Conservation (phyloP, 768 basidiomycete species). For the Tylopilus felleus region DNA sequence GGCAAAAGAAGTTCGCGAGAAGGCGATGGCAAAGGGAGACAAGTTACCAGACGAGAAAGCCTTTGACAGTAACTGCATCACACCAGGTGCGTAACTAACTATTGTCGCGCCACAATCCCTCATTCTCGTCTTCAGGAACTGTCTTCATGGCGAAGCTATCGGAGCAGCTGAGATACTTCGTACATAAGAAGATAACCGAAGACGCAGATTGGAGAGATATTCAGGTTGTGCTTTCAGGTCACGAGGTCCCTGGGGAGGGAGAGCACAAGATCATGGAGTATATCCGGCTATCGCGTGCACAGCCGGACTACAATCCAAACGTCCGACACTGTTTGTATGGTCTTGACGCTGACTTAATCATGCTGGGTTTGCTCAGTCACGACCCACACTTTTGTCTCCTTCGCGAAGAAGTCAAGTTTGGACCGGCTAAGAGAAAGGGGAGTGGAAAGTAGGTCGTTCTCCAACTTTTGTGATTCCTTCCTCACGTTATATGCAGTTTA, state of each 20-base stretch:
- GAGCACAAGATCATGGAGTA: slow-evolving; percentile 99
- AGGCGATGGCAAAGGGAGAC: slow-evolving; percentile 87
- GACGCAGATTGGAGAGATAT: slow-evolving; percentile 94
- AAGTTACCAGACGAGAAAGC: slow-evolving; percentile 90
- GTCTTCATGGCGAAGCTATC: slow-evolving; percentile 95
- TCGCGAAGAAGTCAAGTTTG: slow-evolving; percentile 98
- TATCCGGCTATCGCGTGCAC: slow-evolving; percentile 90
- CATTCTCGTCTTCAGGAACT: slow-evolving; percentile 54
- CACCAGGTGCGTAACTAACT: slow-evolving; percentile 69
- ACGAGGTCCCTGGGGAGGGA: slow-evolving; percentile 98
- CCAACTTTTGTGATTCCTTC: not conserved
- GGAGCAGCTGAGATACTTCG: slow-evolving; percentile 88
- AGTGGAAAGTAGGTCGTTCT: slow-evolving; percentile 42
- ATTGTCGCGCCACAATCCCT: not conserved
- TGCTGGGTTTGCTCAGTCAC: slow-evolving; percentile 95
- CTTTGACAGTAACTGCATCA: slow-evolving; percentile 98
- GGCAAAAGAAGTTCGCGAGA: slow-evolving; percentile 80
- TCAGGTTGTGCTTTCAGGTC: slow-evolving; percentile 90
- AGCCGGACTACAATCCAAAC: slow-evolving; percentile 95
- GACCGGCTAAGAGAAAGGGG: slow-evolving; percentile 74
- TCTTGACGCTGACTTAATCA: slow-evolving; percentile 96
- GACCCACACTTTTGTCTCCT: slow-evolving; percentile 98
- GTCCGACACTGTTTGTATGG: slow-evolving; percentile 97
- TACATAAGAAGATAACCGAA: slow-evolving; percentile 97
- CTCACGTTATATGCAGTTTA: slow-evolving; percentile 35